Conservation (phyloP, 1,139 yeast genomes). For the Geotrichum aggregatum region DNA sequence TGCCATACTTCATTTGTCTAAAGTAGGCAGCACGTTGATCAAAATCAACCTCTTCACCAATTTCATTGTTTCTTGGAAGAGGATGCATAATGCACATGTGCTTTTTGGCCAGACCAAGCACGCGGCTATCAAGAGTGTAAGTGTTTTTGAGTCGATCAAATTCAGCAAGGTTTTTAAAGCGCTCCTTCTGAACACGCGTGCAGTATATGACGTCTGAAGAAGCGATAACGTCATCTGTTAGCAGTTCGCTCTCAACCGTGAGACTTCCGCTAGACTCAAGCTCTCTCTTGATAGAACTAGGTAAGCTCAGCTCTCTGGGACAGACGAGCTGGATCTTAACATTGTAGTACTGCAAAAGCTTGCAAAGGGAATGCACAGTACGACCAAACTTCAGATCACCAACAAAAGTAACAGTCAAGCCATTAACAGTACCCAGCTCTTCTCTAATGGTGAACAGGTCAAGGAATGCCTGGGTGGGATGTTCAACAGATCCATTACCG, state of each 20-base stretch:
- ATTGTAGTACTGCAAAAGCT: slow-evolving; percentile 84
- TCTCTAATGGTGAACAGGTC: slow-evolving; percentile 98
- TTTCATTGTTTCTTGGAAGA: slow-evolving; percentile 93
- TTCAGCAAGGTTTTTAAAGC: slow-evolving; percentile 71
- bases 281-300: slow-evolving; percentile 64
- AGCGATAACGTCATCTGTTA: slow-evolving; percentile 80
- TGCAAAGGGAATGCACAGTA: slow-evolving; percentile 95
- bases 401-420: slow-evolving; percentile 96
- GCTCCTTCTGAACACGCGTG: slow-evolving; percentile 96
- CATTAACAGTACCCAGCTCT: slow-evolving; percentile 97
- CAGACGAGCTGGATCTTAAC: slow-evolving; percentile 90
- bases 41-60: slow-evolving; percentile 96
- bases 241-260: slow-evolving; percentile 64
- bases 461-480: slow-evolving; percentile 96
- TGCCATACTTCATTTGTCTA: slow-evolving; percentile 98
- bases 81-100: slow-evolving; percentile 99
- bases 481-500: slow-evolving; percentile 96
- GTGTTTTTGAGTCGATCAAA: slow-evolving; percentile 87
- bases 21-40: slow-evolving; percentile 99
- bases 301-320: slow-evolving; percentile 83
- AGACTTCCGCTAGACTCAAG: slow-evolving; percentile 64
- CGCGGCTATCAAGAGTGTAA: slow-evolving; percentile 87
- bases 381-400: slow-evolving; percentile 98
- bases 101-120: slow-evolving; percentile 87
- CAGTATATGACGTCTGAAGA: slow-evolving; percentile 94